These are phyloP conservation scores for Xylaria sp. DNA, from an alignment of 2,329 filamentous ascomycete species.

Conservation along the genomic window DNA sequence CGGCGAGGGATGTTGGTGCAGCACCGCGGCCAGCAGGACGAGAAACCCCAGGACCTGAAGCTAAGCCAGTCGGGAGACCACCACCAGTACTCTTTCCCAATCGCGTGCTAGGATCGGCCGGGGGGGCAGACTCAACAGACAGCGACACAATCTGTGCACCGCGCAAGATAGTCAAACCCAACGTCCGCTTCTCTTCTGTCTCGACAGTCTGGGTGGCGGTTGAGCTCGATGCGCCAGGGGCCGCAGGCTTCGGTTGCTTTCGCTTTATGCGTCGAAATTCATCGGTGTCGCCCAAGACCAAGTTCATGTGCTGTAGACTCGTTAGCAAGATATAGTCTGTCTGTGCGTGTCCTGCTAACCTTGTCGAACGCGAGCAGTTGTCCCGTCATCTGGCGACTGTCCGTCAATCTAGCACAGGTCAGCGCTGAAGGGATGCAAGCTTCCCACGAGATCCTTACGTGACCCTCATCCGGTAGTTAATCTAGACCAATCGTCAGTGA, in stretches of 20 bases:
- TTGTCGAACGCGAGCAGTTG: conserved; percentile 99
- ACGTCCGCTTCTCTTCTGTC: conserved; percentile 95
- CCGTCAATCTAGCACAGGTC: conserved; percentile 66
- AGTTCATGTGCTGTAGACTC: conserved; percentile 87
- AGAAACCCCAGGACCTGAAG: conserved; percentile 87
- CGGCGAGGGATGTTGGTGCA: conserved; percentile 80
- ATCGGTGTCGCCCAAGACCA: conserved; percentile 98
- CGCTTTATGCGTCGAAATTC: conserved; percentile 93
- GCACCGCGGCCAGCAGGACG: conserved; percentile 88
- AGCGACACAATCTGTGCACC: conserved; percentile 94
- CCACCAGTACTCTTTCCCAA: conserved; percentile 80
- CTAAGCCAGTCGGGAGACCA: conserved; percentile 75
- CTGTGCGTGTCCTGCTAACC: conserved; percentile 58
- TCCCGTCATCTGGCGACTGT: conserved; percentile 95
- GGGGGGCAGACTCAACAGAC: conserved; percentile 94
- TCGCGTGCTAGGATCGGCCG: conserved; percentile 89
- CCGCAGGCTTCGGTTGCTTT: conserved; percentile 77
- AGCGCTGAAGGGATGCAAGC: conserved; percentile 22
- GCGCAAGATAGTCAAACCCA: conserved; percentile 92
- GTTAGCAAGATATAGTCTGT: conserved; percentile 26
- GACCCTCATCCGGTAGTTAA: conserved; percentile 99
- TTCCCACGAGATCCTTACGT: conserved; percentile 59
- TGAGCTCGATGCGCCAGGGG: conserved; percentile 70
- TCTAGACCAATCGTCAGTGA: conserved; percentile 64
- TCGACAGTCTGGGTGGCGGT: conserved; percentile 75